Evolutionary conservation across 768 basidiomycete species (phyloP), one percentile per base, ranked within the genome.

Genomic region (Antrodiella citrinella): DNA sequence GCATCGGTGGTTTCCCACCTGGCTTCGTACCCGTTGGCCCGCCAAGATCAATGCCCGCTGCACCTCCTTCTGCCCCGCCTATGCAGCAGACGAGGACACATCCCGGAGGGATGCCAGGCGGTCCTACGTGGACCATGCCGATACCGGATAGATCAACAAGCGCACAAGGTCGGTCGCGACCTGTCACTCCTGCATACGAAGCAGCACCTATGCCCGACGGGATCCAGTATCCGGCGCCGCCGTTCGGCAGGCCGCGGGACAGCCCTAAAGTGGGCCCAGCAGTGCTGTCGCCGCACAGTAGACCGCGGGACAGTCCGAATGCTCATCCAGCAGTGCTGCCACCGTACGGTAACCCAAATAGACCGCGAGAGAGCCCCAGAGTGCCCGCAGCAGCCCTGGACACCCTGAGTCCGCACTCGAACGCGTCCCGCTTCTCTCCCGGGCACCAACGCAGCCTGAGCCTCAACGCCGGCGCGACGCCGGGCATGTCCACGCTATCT

Each of bases 401-500:
- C 15, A 7, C 30, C 7, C 45, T 44, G 19, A 57, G 56, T 48
- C 54, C 55, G 18, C 44, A 44, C 45, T 42, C 64, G 51, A 41
- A 59, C 13, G 35, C 56, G 2, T 57, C 62, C 12, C 59, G 58
- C 10, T 24, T 55, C 15, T 57, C 60, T 7, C 7, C 7, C 21
- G 41, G 41, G 7, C 59, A 59, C 45, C 48, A 55, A 19, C 60
- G 60, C 20, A 61, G 58, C 54, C 50, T 62, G n/a, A 63, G 64
- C 54, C 26, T 63, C 43, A 55, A 62, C 54, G 64, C 64, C 13
- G 62, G 61, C 19, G 57, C 54, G 25, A 65, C 64, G 7, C 64
- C 62, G 11, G 54, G 54, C 12, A 48, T 43, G 48, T n/a, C 54
- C 13, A 38, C 49, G 4, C 59, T 58, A 4, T 58, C 57, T 18